phyloP scores from a whole-genome alignment of 257 asterid genomes.

The Lantana camara region DNA sequence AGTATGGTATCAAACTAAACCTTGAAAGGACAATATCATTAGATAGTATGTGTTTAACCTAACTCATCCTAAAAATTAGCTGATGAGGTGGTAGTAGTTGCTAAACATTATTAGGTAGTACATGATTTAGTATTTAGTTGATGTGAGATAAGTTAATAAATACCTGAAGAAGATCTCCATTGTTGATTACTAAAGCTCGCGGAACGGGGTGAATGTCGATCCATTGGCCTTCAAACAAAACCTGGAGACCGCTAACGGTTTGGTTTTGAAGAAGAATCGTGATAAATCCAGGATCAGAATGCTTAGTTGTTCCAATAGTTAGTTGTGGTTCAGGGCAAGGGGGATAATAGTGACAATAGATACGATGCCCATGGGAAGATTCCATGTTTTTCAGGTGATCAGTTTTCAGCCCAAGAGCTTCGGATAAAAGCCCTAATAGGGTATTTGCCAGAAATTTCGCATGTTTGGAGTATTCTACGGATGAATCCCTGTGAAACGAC shows the following conservation, averaged over 20 bases:
- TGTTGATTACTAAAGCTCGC: slow-evolving; percentile 38
- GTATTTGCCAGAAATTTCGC: neutral
- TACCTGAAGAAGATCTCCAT: slow-evolving; percentile 46
- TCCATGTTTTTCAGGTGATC: slow-evolving; percentile 33
- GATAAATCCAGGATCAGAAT: slow-evolving; percentile 40
- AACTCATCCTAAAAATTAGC: too few relatives aligned
- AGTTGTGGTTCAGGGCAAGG: slow-evolving; percentile 48
- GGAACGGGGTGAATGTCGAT: slow-evolving; percentile 30
- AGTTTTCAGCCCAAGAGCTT: slow-evolving; percentile 28
- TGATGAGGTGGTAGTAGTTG: too few relatives aligned
- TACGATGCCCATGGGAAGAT: slow-evolving; percentile 29
- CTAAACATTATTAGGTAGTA: too few relatives aligned
- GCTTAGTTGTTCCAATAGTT: slow-evolving; percentile 33
- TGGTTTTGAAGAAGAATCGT: slow-evolving; percentile 41
- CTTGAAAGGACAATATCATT: too few relatives aligned
- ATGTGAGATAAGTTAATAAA: too few relatives aligned
- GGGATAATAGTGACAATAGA: slow-evolving; percentile 40
- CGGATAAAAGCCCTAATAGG: slow-evolving; percentile 13
- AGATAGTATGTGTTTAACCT: too few relatives aligned
- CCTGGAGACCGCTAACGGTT: slow-evolving; percentile 32
- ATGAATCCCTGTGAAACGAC: slow-evolving; percentile 14
- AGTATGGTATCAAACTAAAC: too few relatives aligned
- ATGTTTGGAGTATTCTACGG: slow-evolving; percentile 27
- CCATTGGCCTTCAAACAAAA: slow-evolving; percentile 35
- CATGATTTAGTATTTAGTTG: too few relatives aligned